Percentiles rank a stretch among this genome's conserved stretches.
Evolutionary conservation across 257 asterid species (phyloP).

Genomic region (Solanum acaule): DNA sequence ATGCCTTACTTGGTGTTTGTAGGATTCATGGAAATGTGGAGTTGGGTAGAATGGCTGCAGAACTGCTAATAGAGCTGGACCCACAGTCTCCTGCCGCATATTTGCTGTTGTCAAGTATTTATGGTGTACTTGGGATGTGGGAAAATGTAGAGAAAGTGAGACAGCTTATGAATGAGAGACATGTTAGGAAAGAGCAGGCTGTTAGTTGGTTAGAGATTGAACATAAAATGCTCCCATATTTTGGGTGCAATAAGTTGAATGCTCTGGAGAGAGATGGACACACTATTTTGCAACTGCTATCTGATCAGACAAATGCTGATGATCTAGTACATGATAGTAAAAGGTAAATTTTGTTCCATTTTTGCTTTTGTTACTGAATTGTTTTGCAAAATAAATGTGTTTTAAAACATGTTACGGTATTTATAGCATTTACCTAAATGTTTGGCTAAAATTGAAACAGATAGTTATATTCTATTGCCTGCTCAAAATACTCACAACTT

Average conservation of each 20-base stretch:
- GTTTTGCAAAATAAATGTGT: background rate
- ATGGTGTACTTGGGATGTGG: constrained; percentile 53
- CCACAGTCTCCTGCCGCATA: constrained; percentile 34
- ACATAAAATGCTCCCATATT: constrained; percentile 17
- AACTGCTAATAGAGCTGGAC: constrained; percentile 42
- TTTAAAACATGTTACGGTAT: background rate
- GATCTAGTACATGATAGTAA: constrained; percentile 3
- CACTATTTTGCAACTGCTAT: constrained; percentile 23
- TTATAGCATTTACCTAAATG: background rate
- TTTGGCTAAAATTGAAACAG: background rate
- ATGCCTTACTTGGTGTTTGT: constrained; percentile 50
- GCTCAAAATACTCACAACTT: background rate
- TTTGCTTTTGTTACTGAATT: background rate
- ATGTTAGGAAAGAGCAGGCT: constrained; percentile 18
- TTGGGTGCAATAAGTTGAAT: constrained; percentile 5
- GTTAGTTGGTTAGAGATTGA: constrained; percentile 60
- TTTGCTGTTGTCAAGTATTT: constrained; percentile 36
- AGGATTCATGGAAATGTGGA: constrained; percentile 43
- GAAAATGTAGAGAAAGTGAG: constrained; percentile 43
- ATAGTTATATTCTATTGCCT: background rate
- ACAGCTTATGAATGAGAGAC: constrained; percentile 25
- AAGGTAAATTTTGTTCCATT: constrained; percentile 8
- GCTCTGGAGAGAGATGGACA: constrained; percentile 10
- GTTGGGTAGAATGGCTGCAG: constrained; percentile 35
- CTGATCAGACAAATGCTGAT: constrained; percentile 14